phyloP scores from a whole-genome alignment of 441 rosid species.

The Hypseocharis bilobata region DNA sequence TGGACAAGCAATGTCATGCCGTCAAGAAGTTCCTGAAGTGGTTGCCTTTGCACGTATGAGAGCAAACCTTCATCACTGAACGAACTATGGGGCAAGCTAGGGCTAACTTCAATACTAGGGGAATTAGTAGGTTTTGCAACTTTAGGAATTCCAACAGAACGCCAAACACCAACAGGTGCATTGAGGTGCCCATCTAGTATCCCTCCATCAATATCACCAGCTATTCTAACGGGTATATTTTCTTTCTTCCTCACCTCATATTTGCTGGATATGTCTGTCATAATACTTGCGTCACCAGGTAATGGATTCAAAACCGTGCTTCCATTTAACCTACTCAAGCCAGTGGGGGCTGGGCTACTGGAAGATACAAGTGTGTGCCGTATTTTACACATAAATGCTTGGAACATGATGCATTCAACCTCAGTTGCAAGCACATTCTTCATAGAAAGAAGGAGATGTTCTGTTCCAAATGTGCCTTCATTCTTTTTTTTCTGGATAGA shows the following conservation, averaged over 20 bases:
- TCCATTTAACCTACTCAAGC: conserved; percentile 56
- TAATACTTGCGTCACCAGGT: conserved; percentile 65
- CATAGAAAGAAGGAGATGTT: conserved; percentile 42
- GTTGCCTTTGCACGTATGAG: conserved; percentile 84
- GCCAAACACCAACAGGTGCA: conserved; percentile 98
- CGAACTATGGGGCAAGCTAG: conserved; percentile 62
- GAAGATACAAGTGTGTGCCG: conserved; percentile 63
- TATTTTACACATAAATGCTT: conserved; percentile 85
- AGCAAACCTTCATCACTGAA: conserved; percentile 70
- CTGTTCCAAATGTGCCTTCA: conserved; percentile 48
- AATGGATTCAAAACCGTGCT: conserved; percentile 55
- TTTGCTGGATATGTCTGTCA: conserved; percentile 74
- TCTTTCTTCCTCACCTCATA: conserved; percentile 77
- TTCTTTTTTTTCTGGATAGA: conserved; percentile 41
- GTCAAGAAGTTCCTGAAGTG: conserved; percentile 89
- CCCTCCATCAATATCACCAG: conserved; percentile 84
- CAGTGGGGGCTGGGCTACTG: conserved; percentile 35
- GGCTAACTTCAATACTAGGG: conserved; percentile 62
- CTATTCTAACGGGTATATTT: conserved; percentile 77
- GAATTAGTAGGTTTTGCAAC: conserved; percentile 57
- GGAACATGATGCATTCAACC: conserved; percentile 79
- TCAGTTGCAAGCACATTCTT: conserved; percentile 79
- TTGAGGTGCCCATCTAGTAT: conserved; percentile 64
- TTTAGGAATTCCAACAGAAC: conserved; percentile 82
- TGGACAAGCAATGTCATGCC: conserved; percentile 84